These are phyloP conservation scores for Rhododendron simsii DNA, from an alignment of 148 eudicot species.

Conservation along the genomic window DNA sequence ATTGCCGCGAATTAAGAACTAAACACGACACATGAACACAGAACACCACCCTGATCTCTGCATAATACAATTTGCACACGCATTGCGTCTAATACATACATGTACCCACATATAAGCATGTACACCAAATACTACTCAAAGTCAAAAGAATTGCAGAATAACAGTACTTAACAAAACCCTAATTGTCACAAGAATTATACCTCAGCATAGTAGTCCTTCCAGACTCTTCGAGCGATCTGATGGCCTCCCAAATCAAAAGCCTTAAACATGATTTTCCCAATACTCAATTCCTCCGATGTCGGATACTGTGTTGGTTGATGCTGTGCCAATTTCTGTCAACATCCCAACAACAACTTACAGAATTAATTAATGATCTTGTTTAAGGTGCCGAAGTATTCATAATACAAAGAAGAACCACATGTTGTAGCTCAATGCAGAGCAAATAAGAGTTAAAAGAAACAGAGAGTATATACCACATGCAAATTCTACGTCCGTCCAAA, in stretches of 20 bases:
- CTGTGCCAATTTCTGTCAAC: conserved; percentile 54
- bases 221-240: conserved; percentile 72
- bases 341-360: background rate
- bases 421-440: background rate
- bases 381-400: background rate
- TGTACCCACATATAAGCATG: no score
- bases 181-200: conserved; percentile 16
- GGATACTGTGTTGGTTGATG: conserved; percentile 81
- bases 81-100: no score
- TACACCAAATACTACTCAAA: no score
- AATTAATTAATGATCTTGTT: background rate
- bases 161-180: background rate
- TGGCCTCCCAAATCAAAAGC: conserved; percentile 83
- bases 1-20: background rate
- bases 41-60: no score
- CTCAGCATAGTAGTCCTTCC: conserved; percentile 84
- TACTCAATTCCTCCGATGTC: conserved; percentile 72
- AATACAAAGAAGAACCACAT: background rate
- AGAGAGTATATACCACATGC: no score
- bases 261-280: conserved; percentile 71
- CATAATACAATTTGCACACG: no score
- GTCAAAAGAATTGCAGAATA: no score
- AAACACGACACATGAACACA: background rate
- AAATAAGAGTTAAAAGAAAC: background rate
- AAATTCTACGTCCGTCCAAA: background rate